phyloP scores from a whole-genome alignment of 2,329 filamentous ascomycete genomes.

The Neocatenulostroma microsporum region DNA sequence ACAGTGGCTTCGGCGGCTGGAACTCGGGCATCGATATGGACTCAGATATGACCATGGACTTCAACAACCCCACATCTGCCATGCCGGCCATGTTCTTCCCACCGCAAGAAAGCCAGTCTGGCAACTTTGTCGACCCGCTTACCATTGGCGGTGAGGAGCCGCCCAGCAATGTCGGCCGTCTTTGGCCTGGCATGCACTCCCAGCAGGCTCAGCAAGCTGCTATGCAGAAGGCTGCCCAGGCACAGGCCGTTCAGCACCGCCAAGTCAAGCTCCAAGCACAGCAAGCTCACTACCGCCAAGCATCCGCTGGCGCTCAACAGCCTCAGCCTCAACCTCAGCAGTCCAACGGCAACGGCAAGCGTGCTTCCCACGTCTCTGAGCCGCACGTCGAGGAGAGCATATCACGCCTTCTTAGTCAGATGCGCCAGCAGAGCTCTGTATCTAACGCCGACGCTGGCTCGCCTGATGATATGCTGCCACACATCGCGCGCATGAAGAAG shows the following conservation, averaged over 20 bases:
- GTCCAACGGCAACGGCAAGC: constrained; percentile 37
- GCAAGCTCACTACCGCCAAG: constrained; percentile 32
- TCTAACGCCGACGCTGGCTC: constrained; percentile 41
- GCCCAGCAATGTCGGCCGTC: constrained; percentile 53
- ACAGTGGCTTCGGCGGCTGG: constrained; percentile 48
- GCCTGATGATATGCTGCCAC: constrained; percentile 46
- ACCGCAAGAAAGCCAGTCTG: constrained; percentile 32
- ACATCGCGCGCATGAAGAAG: constrained; percentile 71
- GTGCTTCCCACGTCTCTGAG: constrained; percentile 36
- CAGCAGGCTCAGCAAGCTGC: constrained; percentile 60
- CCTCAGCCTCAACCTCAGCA: constrained; percentile 27
- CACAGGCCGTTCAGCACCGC: constrained; percentile 41
- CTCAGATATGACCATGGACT: constrained; percentile 61
- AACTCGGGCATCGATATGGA: constrained; percentile 44
- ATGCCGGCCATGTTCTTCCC: constrained; percentile 56
- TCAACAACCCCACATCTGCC: constrained; percentile 42
- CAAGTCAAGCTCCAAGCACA: constrained; percentile 37
- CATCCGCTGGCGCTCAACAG: constrained; percentile 19
- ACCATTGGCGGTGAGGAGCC: constrained; percentile 57
- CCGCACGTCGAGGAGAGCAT: constrained; percentile 73
- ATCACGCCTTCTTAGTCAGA: constrained; percentile 82
- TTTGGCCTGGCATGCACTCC: constrained; percentile 91
- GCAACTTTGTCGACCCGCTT: constrained; percentile 64
- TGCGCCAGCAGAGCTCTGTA: constrained; percentile 65
- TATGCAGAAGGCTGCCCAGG: constrained; percentile 48